Evolutionary conservation across 495 filamentous ascomycete genomes (phyloP).

Genomic region (Podospora australis): DNA sequence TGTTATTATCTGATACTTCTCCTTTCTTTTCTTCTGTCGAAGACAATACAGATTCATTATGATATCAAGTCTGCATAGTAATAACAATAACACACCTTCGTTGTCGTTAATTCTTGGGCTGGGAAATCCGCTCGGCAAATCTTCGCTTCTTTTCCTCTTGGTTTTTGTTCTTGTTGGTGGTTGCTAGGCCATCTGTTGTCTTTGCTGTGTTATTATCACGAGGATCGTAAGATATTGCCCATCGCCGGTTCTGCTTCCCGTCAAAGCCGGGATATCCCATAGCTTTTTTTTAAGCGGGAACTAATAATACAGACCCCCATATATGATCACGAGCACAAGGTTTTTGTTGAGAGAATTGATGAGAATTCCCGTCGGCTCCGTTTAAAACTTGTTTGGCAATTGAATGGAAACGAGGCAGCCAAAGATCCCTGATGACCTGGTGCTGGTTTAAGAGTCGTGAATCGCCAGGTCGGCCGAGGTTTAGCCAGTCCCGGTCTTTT

Average conservation of each 20-base stretch:
- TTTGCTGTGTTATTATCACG: not conserved
- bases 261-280: not conserved
- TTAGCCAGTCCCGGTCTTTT: constrained; percentile 17
- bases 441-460: constrained; percentile 12
- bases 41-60: too few relatives aligned
- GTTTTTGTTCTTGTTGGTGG: not conserved
- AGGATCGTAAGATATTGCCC: not conserved
- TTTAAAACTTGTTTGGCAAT: too few relatives aligned
- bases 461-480: constrained; percentile 19
- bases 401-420: too few relatives aligned
- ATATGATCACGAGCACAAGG: too few relatives aligned
- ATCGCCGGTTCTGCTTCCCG: not conserved
- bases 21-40: too few relatives aligned
- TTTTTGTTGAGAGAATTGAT: constrained; percentile 1
- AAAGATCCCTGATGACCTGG: not conserved
- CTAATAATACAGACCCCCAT: too few relatives aligned
- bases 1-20: too few relatives aligned
- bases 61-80: not conserved
- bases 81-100: not conserved
- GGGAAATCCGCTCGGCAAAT: not conserved
- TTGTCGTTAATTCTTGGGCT: too few relatives aligned
- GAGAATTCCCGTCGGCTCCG: constrained; percentile 9
- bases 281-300: constrained; percentile 1
- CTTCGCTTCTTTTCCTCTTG: not conserved
- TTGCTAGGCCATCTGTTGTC: not conserved